Evolutionary conservation across 768 basidiomycete species (phyloP), one percentile per base, ranked within the genome.

Genomic region (Kwoniella sp.): DNA sequence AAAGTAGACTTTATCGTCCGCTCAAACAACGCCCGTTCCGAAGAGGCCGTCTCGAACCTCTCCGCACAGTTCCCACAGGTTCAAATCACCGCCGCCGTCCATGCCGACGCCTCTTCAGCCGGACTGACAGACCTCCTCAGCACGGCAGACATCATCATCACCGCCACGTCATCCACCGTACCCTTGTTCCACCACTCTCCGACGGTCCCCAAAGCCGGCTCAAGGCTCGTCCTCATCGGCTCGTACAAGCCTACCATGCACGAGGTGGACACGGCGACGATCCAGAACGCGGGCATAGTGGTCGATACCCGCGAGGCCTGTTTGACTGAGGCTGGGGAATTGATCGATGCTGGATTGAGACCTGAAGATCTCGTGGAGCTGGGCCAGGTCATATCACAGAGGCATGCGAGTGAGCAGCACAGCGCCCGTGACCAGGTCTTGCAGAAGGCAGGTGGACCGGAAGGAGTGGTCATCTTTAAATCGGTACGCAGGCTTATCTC

Each of bases 161-260:
- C 80, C 2, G 87, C 87, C 0, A 92, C 89, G 0, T 80, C 88
- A 0, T 83, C 87, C 15, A 81, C 79, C 0, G 56, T 48, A 2
- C 84, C 89, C 1, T 79, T 92, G 2, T 88, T 92, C 70, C 81
- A 83, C 2, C 81, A 82, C 0, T 65, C 77, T 0, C 84, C 82
- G 78, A 82, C 89, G 10, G 34, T 29, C 15, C 51, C 51, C 9
- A 47, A 41, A 34, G 69, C 79, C 1, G 83, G 83, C 0, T 79
- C 85, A 0, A 86, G 88, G 59, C 62, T 92, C 28, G 82, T 88
- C 50, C 76, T 91, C 2, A 81, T 89, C 23, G 89, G 89, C 5
- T 88, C 86, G 50, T 92, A 88, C 65, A 90, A 79, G 15, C 86
- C 86, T 1, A 65, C 75, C 2, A 93, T 92, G 90, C 79, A 78